Conservation (phyloP, 257 asterid species). For the Haberlea rhodopensis region DNA sequence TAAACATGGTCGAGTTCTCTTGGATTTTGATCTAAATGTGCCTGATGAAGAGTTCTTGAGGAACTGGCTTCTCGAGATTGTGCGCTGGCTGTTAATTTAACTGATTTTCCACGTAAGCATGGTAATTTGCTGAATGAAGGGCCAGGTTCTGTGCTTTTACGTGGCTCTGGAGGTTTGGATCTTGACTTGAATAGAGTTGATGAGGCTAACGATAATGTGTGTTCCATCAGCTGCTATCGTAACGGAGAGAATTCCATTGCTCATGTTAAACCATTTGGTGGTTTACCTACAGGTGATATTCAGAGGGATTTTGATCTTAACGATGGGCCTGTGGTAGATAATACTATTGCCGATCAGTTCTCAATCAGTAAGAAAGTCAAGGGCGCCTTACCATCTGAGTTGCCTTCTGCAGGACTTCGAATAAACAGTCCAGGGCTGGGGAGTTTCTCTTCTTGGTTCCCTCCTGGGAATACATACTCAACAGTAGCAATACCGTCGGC, state of each 20-base stretch:
- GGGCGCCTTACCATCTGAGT: constrained; percentile 18
- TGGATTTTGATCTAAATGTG: constrained; percentile 57
- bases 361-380: constrained; percentile 21
- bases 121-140: constrained; percentile 18
- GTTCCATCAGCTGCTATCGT: constrained; percentile 35
- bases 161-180: constrained; percentile 39
- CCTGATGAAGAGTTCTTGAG: constrained; percentile 48
- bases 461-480: constrained; percentile 61
- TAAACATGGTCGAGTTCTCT: constrained; percentile 37
- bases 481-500: constrained; percentile 29
- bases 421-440: constrained; percentile 44
- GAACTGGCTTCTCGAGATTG: constrained; percentile 43
- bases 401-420: constrained; percentile 26
- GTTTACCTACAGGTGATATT: constrained; percentile 30
- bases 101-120: constrained; percentile 12
- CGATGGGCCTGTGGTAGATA: constrained; percentile 44
- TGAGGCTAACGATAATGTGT: constrained; percentile 40
- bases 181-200: constrained; percentile 57
- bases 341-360: constrained; percentile 22
- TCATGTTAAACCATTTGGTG: constrained; percentile 24
- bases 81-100: constrained; percentile 23
- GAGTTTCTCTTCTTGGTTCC: constrained; percentile 70
- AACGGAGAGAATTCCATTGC: constrained; percentile 20
- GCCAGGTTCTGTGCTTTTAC: constrained; percentile 23
- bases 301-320: constrained; percentile 55